These are phyloP conservation scores for Saccharum spontaneum DNA, from an alignment of 176 grass and related monocot species.

Conservation along the genomic window DNA sequence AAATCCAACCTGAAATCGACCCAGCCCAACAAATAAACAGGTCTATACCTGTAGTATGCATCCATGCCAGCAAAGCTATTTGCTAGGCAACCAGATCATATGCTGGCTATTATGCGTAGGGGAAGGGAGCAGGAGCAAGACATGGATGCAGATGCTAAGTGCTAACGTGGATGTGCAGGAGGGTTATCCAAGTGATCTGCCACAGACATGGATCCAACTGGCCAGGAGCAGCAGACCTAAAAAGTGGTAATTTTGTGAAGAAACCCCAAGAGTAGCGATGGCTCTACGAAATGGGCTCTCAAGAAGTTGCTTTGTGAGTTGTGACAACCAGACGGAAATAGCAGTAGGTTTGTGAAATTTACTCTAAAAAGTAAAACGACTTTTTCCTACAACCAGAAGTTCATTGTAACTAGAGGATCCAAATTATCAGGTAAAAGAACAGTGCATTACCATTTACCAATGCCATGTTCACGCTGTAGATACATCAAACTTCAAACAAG, in stretches of 20 bases:
- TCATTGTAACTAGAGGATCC: slow-evolving; percentile 5
- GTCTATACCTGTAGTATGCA: background rate
- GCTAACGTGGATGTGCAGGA: background rate
- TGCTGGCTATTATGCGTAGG: background rate
- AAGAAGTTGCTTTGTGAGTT: background rate
- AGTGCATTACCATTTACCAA: background rate
- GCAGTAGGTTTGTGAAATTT: background rate
- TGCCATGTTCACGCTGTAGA: background rate
- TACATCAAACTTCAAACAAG: background rate
- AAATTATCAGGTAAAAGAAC: slow-evolving; percentile 24
- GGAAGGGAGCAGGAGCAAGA: background rate
- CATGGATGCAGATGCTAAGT: background rate
- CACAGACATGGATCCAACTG: background rate
- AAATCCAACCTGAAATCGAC: background rate
- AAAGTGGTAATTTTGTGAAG: background rate
- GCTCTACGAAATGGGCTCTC: background rate
- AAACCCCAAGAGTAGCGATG: background rate
- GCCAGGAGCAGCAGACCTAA: background rate
- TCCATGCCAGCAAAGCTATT: background rate
- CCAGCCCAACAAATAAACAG: background rate
- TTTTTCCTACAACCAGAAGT: slow-evolving; percentile 1
- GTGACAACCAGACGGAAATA: background rate
- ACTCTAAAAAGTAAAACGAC: background rate
- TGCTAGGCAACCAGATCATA: background rate
- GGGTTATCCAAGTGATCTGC: background rate